phyloP scores from a whole-genome alignment of 106 monocot species.

The Amphibolis antarctica region DNA sequence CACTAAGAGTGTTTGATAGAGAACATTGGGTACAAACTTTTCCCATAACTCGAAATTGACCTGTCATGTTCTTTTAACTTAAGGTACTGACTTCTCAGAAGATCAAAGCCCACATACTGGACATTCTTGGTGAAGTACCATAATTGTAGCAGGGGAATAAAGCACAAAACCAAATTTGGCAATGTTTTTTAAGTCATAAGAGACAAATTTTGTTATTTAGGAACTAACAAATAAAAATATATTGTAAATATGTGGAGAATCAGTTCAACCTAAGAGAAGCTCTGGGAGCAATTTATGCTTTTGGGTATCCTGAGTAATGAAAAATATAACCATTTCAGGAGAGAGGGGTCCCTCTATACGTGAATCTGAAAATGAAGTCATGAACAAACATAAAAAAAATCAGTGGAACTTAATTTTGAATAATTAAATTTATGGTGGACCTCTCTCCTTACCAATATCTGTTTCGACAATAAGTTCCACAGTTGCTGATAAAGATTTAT shows the following conservation, averaged over 20 bases:
- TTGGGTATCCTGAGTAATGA: conserved; percentile 41
- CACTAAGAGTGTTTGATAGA: conserved; percentile 23
- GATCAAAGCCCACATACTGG: no score
- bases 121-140: no score
- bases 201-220: no score
- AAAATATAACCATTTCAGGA: conserved; percentile 26
- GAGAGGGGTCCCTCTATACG: conserved; percentile 5
- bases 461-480: conserved; percentile 15
- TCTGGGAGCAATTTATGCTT: conserved; percentile 45
- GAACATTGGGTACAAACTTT: conserved; percentile 32
- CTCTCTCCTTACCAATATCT: conserved; percentile 11
- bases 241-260: no score
- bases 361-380: conserved; percentile 4
- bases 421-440: no score
- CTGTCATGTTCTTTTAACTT: conserved; percentile 13
- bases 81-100: background rate
- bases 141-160: no score
- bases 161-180: no score
- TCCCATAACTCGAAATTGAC: conserved; percentile 26
- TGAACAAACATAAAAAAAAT: background rate
- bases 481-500: conserved; percentile 14
- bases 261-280: conserved; percentile 22
- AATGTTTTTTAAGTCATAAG: no score
- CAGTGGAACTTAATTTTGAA: no score
- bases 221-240: no score